Evolutionary conservation across 2,329 filamentous ascomycete species (phyloP).

Genomic region (Monosporascus cannonballus): DNA sequence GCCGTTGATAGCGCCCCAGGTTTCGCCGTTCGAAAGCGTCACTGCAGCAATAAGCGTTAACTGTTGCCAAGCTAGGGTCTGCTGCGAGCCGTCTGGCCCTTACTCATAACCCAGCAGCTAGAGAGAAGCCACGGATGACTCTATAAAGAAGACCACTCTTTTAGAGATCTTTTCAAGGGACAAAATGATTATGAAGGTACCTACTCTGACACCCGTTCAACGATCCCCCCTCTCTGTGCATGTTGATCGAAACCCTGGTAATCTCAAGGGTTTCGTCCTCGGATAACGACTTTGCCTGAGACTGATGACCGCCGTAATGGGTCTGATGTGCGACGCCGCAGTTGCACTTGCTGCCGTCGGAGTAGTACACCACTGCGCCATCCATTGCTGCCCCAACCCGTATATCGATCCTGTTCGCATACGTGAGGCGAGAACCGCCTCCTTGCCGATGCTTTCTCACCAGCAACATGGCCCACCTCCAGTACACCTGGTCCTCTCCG

Average conservation of each 20-base stretch:
- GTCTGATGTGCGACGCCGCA: slow-evolving; percentile 28
- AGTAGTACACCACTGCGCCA: slow-evolving; percentile 38
- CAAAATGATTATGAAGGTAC: not conserved
- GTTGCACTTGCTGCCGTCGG: slow-evolving; percentile 34
- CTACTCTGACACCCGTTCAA: not conserved
- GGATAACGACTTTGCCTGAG: slow-evolving; percentile 18
- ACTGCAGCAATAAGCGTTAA: slow-evolving; percentile 17
- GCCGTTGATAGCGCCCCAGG: slow-evolving; percentile 8
- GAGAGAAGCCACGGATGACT: no score
- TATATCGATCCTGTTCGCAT: slow-evolving; percentile 37
- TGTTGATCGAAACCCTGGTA: slow-evolving; percentile 25
- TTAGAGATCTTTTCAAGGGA: no score
- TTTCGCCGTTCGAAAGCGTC: slow-evolving; percentile 12
- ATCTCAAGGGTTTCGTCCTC: slow-evolving; percentile 17
- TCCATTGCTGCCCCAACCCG: slow-evolving; percentile 38
- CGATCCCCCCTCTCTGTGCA: not conserved
- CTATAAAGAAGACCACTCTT: not conserved
- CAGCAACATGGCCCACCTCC: slow-evolving; percentile 28
- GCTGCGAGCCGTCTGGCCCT: not conserved
- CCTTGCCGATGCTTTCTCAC: slow-evolving; percentile 16
- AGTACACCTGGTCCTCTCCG: slow-evolving; percentile 3
- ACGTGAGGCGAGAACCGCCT: slow-evolving; percentile 25
- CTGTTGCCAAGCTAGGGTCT: not conserved
- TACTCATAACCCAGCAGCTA: no score
- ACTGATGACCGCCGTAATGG: slow-evolving; percentile 26